Evolutionary conservation across 1,284 basidiomycete genomes (phyloP).

Genomic region (Marasmius tenuissimus): DNA sequence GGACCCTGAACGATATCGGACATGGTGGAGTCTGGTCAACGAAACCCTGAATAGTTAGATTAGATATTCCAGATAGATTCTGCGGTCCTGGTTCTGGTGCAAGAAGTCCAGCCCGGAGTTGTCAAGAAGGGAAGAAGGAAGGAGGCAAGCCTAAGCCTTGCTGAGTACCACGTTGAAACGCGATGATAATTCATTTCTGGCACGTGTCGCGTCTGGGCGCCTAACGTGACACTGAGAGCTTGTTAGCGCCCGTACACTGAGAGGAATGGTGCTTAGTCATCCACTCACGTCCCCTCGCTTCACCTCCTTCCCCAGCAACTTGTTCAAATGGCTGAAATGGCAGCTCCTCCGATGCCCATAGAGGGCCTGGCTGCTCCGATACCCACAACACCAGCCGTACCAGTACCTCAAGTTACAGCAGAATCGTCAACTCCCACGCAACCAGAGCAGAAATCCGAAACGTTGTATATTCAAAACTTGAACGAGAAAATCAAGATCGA

Average conservation of each 20-base stretch:
- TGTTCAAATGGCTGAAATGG: background rate
- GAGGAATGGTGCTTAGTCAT: background rate
- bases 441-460: constrained; percentile 68
- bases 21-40: background rate
- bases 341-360: background rate
- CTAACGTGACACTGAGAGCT: background rate
- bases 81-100: background rate
- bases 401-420: constrained; percentile 24
- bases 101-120: no score
- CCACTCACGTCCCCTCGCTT: background rate
- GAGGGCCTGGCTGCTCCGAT: constrained; percentile 8
- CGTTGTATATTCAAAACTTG: constrained; percentile 95
- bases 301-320: background rate
- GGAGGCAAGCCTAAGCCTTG: background rate
- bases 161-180: background rate
- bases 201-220: background rate
- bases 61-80: background rate
- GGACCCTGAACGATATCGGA: background rate
- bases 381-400: constrained; percentile 26
- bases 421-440: constrained; percentile 32
- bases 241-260: no score
- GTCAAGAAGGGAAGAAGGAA: no score
- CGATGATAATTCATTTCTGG: background rate
- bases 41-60: background rate
- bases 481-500: constrained; percentile 95